Percentiles rank a stretch among this genome's conserved stretches.
Evolutionary conservation across 257 asterid species (phyloP).

Genomic region (Jacaranda mimosifolia): DNA sequence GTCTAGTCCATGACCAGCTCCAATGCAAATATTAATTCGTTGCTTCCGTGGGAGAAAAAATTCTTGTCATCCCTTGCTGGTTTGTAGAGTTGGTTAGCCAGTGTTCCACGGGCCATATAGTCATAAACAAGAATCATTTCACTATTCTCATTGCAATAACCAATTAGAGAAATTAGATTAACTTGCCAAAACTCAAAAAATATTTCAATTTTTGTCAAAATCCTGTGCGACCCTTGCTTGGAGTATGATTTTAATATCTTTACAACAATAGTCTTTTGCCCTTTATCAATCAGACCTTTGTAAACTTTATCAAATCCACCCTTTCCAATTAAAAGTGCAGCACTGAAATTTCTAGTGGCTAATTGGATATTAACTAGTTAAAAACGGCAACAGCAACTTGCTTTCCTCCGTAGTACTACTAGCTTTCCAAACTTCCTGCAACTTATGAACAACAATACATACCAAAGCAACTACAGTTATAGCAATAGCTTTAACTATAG

Average conservation of each 20-base stretch:
- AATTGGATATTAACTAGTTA: slow-evolving; percentile 49
- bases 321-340: slow-evolving; percentile 48
- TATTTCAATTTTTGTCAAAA: slow-evolving; percentile 56
- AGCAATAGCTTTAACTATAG: slow-evolving; percentile 38
- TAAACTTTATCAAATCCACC: slow-evolving; percentile 65
- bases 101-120: slow-evolving; percentile 52
- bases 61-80: slow-evolving; percentile 6
- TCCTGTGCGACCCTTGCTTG: slow-evolving; percentile 59
- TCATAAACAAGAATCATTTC: slow-evolving; percentile 55
- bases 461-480: slow-evolving; percentile 39
- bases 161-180: slow-evolving; percentile 57
- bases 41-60: slow-evolving; percentile 52
- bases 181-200: slow-evolving; percentile 49
- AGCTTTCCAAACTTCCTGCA: too few species aligned
- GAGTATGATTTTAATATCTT: slow-evolving; percentile 51
- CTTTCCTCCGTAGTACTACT: neutral
- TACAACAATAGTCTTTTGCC: slow-evolving; percentile 46
- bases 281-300: slow-evolving; percentile 50
- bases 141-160: slow-evolving; percentile 55
- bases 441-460: slow-evolving; percentile 12
- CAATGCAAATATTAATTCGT: slow-evolving; percentile 57
- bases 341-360: slow-evolving; percentile 50
- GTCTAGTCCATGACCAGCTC: slow-evolving; percentile 34
- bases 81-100: slow-evolving; percentile 42
- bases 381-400: slow-evolving; percentile 28